Conservation (phyloP, 2,329 filamentous ascomycete genomes). For the Botrytis fabae region DNA sequence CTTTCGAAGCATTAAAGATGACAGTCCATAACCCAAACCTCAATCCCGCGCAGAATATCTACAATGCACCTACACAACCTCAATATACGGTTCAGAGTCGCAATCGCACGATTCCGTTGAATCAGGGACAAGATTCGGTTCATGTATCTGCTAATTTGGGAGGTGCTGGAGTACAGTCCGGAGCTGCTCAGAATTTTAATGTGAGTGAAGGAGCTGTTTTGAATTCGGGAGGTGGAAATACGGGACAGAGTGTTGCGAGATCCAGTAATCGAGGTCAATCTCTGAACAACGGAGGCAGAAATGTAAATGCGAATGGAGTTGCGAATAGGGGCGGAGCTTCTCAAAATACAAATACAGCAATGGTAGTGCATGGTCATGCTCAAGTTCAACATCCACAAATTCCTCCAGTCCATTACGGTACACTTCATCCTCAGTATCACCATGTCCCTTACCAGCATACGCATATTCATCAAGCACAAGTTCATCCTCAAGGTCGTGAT, state of each 20-base stretch:
- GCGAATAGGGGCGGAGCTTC: not conserved
- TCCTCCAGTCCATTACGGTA: not conserved
- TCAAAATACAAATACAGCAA: not conserved
- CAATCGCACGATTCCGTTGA: not conserved
- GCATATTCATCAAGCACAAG: no score
- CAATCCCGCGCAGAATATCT: not conserved
- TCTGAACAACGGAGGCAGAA: not conserved
- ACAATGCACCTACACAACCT: not conserved
- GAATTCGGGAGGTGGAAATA: not conserved
- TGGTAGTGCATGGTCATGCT: not conserved
- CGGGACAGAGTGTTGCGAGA: not conserved
- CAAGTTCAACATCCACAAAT: not conserved
- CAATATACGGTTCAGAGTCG: not conserved
- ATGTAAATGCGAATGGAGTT: not conserved
- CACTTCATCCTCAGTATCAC: no score
- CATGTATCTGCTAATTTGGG: not conserved
- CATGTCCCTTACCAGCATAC: no score
- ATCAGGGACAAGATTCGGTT: fast-evolving
- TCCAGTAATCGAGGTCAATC: not conserved
- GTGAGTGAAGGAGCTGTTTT: not conserved
- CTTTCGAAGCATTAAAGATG: not conserved
- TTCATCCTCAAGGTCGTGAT: no score
- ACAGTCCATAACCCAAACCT: not conserved
- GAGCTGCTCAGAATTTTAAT: not conserved
- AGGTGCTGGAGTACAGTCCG: not conserved